These are phyloP conservation scores for Licmophora abbreviata DNA, from an alignment of 108 stramenopile genomes.

Conservation along the genomic window DNA sequence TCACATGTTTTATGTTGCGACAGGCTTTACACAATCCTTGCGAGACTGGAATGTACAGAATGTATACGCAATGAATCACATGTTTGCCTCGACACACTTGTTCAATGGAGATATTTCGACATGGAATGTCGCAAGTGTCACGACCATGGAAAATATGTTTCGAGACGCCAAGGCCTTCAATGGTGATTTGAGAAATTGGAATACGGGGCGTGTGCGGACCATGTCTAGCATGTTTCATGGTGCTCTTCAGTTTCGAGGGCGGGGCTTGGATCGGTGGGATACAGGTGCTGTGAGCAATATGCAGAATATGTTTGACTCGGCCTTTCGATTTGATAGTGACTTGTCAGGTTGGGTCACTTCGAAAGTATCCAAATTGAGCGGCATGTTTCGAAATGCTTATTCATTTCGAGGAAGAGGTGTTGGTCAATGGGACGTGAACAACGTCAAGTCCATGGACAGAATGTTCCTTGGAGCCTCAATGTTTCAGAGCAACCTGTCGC, in stretches of 20 bases:
- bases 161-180: conserved; percentile 10
- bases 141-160: conserved; percentile 13
- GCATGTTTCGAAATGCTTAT: conserved; percentile 14
- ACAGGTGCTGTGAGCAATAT: conserved; percentile 6
- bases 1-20: conserved; percentile 9
- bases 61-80: neutral
- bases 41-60: conserved; percentile 4
- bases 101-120: conserved; percentile 11
- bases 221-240: conserved; percentile 6
- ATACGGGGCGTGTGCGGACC: conserved; percentile 2
- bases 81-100: conserved; percentile 21
- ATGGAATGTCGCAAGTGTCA: conserved; percentile 27
- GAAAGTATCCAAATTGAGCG: conserved; percentile 16
- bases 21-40: conserved; percentile 4
- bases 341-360: conserved; percentile 14
- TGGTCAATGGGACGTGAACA: conserved; percentile 11
- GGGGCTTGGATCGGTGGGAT: conserved; percentile 6
- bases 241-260: conserved; percentile 11
- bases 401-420: conserved; percentile 26
- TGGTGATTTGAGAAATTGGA: conserved; percentile 11
- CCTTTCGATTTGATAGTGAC: conserved; percentile 8
- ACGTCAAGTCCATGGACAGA: conserved; percentile 15
- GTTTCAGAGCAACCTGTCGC: conserved; percentile 1
- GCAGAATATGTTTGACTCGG: conserved; percentile 9
- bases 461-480: conserved; percentile 15